phyloP scores from a whole-genome alignment of 2,329 filamentous ascomycete species.

The Colletotrichum gigasporum region DNA sequence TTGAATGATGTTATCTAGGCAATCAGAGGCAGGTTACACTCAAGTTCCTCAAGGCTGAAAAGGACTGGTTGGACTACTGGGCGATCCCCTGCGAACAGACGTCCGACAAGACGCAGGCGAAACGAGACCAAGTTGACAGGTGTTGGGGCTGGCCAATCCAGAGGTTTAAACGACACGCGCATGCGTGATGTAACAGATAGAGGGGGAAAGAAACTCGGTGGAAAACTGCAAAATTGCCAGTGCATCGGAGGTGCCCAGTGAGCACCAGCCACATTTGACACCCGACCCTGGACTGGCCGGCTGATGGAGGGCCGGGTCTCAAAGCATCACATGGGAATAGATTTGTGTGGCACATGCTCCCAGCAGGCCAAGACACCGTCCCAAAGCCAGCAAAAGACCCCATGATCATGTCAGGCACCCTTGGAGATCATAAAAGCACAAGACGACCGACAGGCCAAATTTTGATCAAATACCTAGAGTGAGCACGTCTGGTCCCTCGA shows the following conservation, averaged over 20 bases:
- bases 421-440: too few relatives aligned
- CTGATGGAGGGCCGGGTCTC: constrained; percentile 18
- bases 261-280: constrained; percentile 18
- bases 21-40: not conserved
- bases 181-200: constrained; percentile 3
- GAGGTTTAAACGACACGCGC: constrained; percentile 15
- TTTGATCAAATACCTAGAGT: too few relatives aligned
- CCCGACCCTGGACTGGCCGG: not conserved
- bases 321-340: constrained; percentile 17
- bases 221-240: not conserved
- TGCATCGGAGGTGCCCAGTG: not conserved
- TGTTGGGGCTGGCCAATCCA: not conserved
- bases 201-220: not conserved
- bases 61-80: not conserved
- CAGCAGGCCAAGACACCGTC: constrained; percentile 13
- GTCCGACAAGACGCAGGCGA: constrained; percentile 21
- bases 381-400: not conserved
- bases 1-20: too few relatives aligned
- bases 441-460: too few relatives aligned
- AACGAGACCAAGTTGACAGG: constrained; percentile 24
- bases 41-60: not conserved
- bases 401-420: not conserved
- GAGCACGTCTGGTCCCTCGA: too few relatives aligned
- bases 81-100: constrained; percentile 18
- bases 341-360: constrained; percentile 20